Conservation (phyloP, 192 early-diverging fungal species). For the Allomyces arbusculus region DNA sequence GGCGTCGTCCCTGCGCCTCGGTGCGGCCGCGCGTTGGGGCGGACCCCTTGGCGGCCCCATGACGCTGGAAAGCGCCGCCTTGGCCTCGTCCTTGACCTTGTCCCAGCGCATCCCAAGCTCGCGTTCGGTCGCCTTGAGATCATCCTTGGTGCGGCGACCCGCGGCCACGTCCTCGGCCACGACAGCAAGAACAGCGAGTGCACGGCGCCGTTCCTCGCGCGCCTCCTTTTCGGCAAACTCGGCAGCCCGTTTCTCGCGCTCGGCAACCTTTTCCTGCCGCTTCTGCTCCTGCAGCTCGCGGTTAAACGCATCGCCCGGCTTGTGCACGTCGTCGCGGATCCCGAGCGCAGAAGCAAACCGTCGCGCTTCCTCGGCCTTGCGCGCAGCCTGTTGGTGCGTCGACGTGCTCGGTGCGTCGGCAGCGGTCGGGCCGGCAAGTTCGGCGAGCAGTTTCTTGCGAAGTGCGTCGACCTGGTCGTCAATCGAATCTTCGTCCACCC, state of each 20-base stretch:
- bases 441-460: conserved; percentile 30
- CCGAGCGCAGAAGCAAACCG: conserved; percentile 44
- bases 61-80: background rate
- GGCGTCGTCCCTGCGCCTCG: background rate
- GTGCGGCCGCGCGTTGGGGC: background rate
- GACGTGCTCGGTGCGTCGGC: conserved; percentile 26
- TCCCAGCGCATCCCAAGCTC: conserved; percentile 7
- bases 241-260: conserved; percentile 9
- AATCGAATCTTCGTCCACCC: conserved; percentile 38
- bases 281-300: conserved; percentile 35
- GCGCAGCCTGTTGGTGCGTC: conserved; percentile 46
- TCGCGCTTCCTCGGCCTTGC: conserved; percentile 45
- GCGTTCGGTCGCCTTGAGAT: conserved; percentile 3
- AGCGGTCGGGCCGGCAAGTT: conserved; percentile 3
- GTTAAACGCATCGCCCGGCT: conserved; percentile 62
- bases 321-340: conserved; percentile 33
- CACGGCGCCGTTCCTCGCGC: conserved; percentile 8
- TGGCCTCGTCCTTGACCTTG: conserved; percentile 6
- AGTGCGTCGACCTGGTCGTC: conserved; percentile 39
- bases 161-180: conserved; percentile 1
- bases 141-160: conserved; percentile 2
- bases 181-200: background rate
- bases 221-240: conserved; percentile 10
- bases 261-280: conserved; percentile 14
- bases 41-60: conserved; percentile 2